A percentile compares a stretch with the other conserved stretches of the same genome.
These are phyloP conservation scores for Hypomontagnella submonticulosa DNA, from an alignment of 495 filamentous ascomycete species.

Conservation along the genomic window DNA sequence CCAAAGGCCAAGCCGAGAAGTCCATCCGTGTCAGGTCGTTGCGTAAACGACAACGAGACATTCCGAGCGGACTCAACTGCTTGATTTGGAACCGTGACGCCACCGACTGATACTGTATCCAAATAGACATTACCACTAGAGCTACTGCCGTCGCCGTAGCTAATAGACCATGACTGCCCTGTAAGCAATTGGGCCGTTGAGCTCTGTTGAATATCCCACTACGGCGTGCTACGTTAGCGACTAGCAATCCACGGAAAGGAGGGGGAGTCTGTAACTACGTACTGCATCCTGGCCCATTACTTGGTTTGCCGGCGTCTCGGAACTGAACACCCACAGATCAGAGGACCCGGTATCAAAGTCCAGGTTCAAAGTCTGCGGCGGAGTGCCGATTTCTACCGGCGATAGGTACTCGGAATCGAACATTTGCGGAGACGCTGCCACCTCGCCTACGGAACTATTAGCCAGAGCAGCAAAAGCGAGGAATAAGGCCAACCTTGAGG, in stretches of 20 bases:
- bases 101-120: conserved; percentile 81
- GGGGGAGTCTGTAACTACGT: neutral
- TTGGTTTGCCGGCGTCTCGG: conserved; percentile 54
- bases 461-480: neutral
- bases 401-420: conserved; percentile 76
- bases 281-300: conserved; percentile 59
- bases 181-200: conserved; percentile 60
- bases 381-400: conserved; percentile 75
- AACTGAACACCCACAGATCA: conserved; percentile 75
- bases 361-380: conserved; percentile 73
- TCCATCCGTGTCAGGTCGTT: conserved; percentile 70
- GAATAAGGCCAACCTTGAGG: conserved; percentile 36
- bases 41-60: conserved; percentile 73
- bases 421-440: conserved; percentile 53
- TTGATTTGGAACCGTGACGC: conserved; percentile 71
- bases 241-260: neutral
- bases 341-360: conserved; percentile 83
- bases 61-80: conserved; percentile 76
- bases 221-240: conserved; percentile 50
- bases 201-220: conserved; percentile 66
- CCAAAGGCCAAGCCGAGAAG: conserved; percentile 82
- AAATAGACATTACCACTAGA: conserved; percentile 77
- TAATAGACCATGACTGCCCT: conserved; percentile 73
- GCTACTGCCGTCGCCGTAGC: conserved; percentile 77
- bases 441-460: conserved; percentile 50